These are phyloP conservation scores for Begonia peltatifolia DNA, from an alignment of 306 rosid species.

Conservation along the genomic window DNA sequence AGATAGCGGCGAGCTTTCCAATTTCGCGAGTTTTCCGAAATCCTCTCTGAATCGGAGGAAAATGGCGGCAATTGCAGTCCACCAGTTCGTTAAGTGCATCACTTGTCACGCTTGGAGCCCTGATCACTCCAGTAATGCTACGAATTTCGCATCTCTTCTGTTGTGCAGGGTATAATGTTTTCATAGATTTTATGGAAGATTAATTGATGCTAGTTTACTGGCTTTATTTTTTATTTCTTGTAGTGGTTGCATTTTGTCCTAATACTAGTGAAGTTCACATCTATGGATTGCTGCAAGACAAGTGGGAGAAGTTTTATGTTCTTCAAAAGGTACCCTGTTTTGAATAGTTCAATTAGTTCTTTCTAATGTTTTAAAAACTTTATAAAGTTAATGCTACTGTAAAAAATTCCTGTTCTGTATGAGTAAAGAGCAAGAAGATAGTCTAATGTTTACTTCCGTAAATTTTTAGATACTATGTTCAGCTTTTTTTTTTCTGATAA, in stretches of 20 bases:
- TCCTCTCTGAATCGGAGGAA: slow-evolving; percentile 3
- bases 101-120: slow-evolving; percentile 96
- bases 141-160: neutral
- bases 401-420: neutral
- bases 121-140: slow-evolving; percentile 56
- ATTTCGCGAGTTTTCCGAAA: neutral
- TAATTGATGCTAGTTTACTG: no score
- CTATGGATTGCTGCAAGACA: slow-evolving; percentile 58
- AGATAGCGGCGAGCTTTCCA: no score
- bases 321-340: slow-evolving; percentile 65
- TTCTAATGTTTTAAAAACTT: no score
- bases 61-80: slow-evolving; percentile 71
- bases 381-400: no score
- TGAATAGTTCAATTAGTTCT: no score
- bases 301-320: slow-evolving; percentile 87
- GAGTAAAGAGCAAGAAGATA: no score
- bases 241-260: slow-evolving; percentile 93
- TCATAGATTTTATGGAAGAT: no score
- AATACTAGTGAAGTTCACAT: slow-evolving; percentile 89
- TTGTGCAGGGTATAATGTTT: no score
- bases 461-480: no score
- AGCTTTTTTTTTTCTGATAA: no score
- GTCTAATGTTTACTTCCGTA: no score
- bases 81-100: slow-evolving; percentile 68
- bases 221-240: slow-evolving; percentile 6